These are phyloP conservation scores for Rhytidhysteron rufulum DNA, from an alignment of 2,329 filamentous ascomycete genomes.

Conservation along the genomic window DNA sequence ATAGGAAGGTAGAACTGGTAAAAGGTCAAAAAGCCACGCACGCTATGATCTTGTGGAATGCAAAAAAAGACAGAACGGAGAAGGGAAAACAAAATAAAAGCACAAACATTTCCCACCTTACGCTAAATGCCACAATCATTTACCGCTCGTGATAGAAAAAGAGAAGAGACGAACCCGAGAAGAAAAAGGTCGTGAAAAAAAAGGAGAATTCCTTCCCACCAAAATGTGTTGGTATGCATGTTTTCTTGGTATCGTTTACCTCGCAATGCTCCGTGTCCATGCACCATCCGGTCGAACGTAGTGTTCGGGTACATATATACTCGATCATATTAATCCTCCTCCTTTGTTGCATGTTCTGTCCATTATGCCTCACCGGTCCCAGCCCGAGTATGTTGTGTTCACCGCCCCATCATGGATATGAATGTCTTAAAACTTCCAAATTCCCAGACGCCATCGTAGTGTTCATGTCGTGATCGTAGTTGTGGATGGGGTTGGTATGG, in stretches of 20 bases:
- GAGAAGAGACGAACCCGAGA: slow-evolving; percentile 4
- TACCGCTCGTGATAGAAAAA: slow-evolving; percentile 21
- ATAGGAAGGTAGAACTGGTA: no score
- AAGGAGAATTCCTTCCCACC: not conserved
- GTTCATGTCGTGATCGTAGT: no score
- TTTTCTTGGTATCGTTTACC: no score
- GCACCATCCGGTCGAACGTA: not conserved
- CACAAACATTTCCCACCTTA: slow-evolving; percentile 21
- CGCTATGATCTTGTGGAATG: not conserved
- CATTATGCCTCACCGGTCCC: slow-evolving; percentile 24
- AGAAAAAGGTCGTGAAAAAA: not conserved
- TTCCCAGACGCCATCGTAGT: no score
- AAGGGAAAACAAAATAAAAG: slow-evolving; percentile 13
- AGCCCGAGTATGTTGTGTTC: slow-evolving; percentile 16
- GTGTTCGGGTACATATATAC: no score
- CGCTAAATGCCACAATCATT: slow-evolving; percentile 38
- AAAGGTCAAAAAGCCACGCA: slow-evolving; percentile 15
- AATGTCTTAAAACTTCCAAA: no score
- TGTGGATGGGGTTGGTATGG: not conserved
- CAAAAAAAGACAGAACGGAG: slow-evolving; percentile 12
- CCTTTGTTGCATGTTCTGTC: no score
- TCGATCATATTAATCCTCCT: no score
- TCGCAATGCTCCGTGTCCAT: no score
- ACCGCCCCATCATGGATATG: no score
- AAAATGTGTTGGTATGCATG: not conserved